Conservation (phyloP, 345 rosid genomes). For the Isatis tinctoria region DNA sequence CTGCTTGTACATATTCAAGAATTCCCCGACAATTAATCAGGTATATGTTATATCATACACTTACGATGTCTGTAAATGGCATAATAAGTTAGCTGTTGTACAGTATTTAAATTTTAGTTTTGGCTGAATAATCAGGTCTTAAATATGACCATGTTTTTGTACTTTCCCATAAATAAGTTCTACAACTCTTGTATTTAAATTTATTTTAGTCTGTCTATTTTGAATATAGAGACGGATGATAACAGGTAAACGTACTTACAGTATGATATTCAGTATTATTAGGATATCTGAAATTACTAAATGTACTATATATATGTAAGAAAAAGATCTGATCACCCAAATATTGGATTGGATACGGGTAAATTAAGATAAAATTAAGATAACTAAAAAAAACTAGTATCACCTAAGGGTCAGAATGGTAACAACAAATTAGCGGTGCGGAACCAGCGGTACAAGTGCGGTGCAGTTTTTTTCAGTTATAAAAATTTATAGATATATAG, state of each 20-base stretch:
- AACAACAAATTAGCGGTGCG: too few species aligned
- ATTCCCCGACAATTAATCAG: background rate
- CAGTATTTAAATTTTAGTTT: background rate
- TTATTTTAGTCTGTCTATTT: background rate
- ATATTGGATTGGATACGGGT: background rate
- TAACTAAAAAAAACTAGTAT: too few species aligned
- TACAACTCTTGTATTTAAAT: background rate
- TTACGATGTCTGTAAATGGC: background rate
- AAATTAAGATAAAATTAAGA: too few species aligned
- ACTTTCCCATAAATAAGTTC: background rate
- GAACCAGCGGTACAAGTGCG: too few species aligned
- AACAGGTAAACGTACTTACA: background rate
- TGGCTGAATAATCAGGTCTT: background rate
- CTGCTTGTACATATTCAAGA: background rate
- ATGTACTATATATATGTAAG: background rate
- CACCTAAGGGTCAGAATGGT: too few species aligned
- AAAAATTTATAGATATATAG: too few species aligned
- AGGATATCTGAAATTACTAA: background rate
- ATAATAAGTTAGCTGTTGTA: background rate
- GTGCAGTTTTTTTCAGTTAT: too few species aligned
- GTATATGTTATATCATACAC: background rate
- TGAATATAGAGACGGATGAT: background rate
- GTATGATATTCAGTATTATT: background rate
- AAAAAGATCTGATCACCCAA: background rate
- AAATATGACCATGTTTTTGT: background rate